These are phyloP conservation scores for Picea sitchensis DNA, from an alignment of 75 land plant species.

Conservation along the genomic window DNA sequence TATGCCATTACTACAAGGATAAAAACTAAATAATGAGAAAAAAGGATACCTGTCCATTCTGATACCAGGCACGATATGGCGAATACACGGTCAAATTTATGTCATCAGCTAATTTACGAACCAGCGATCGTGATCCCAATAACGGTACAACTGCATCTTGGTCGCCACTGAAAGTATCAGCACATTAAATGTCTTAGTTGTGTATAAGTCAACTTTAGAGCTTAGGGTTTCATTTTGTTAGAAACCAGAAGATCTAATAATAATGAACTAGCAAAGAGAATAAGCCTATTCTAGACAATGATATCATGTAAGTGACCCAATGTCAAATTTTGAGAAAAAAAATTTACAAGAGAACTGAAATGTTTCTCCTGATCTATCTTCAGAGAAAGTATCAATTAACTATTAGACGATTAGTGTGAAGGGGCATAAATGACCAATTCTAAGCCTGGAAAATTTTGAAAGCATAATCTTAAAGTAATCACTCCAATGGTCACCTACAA, in stretches of 20 bases:
- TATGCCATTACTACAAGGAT: neutral
- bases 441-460: neutral
- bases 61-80: conserved; percentile 45
- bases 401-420: neutral
- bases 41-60: conserved; percentile 26
- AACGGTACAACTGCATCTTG: conserved; percentile 44
- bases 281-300: neutral
- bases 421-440: neutral
- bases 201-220: neutral
- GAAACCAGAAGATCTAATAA: neutral
- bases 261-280: neutral
- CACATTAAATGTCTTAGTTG: neutral
- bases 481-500: neutral
- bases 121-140: conserved; percentile 29
- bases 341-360: neutral
- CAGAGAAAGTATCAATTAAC: neutral
- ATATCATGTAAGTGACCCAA: neutral
- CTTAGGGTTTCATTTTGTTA: neutral
- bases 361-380: neutral
- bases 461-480: neutral
- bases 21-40: neutral
- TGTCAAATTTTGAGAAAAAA: neutral
- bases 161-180: conserved; percentile 34
- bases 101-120: conserved; percentile 19
- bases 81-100: conserved; percentile 14